Evolutionary conservation across 495 filamentous ascomycete species (phyloP).

Genomic region (Echria macrotheca): DNA sequence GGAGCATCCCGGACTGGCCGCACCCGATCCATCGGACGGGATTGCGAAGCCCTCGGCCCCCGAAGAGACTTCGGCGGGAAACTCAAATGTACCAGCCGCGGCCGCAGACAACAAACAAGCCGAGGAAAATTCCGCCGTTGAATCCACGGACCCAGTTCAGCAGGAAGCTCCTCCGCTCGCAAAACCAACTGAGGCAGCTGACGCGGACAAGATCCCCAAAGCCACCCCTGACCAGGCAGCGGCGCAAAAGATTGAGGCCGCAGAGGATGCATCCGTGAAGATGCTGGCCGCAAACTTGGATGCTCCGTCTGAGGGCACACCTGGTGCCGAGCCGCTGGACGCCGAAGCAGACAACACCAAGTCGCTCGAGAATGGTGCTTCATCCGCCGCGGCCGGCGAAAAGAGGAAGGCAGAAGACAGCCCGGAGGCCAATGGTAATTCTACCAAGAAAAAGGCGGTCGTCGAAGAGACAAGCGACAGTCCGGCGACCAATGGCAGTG

Average conservation of each 20-base stretch:
- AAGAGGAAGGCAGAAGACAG: slow-evolving; percentile 4
- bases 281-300: slow-evolving; percentile 2
- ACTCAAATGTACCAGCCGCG: too few species aligned
- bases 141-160: too few species aligned
- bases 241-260: slow-evolving; percentile 5
- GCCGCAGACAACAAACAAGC: too few species aligned
- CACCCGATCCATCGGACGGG: neutral
- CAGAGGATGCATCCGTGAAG: slow-evolving; percentile 7
- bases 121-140: too few species aligned
- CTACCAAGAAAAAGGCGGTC: neutral
- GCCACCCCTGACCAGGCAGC: slow-evolving; percentile 8
- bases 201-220: slow-evolving; percentile 6
- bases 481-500: slow-evolving; percentile 2
- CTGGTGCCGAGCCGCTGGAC: slow-evolving; percentile 16
- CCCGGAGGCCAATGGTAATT: slow-evolving; percentile 1
- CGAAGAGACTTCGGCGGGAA: neutral
- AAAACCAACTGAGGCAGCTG: slow-evolving; percentile 5
- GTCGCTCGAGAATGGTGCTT: neutral
- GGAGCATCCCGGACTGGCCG: slow-evolving; percentile 1
- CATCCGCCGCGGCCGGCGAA: neutral
- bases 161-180: too few species aligned
- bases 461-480: neutral
- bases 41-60: neutral
- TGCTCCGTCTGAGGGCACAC: slow-evolving; percentile 4
- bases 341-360: slow-evolving; percentile 9